Conservation (phyloP, 495 filamentous ascomycete genomes). For the Jackrogersella minutella region DNA sequence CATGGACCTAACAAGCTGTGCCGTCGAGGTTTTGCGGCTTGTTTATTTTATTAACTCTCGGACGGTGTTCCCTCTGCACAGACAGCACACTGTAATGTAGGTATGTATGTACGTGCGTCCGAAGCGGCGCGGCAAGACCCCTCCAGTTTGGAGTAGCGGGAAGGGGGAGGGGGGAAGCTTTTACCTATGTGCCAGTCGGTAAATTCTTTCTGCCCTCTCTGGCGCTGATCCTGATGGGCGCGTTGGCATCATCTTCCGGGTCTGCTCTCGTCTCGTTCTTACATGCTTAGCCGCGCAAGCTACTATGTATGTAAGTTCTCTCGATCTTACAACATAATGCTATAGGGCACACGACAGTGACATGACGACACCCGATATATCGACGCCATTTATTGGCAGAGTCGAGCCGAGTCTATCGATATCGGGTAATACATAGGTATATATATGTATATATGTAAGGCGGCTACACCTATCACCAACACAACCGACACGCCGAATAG, state of each 20-base stretch:
- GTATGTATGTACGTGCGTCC: constrained; percentile 11
- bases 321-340: constrained; percentile 10
- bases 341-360: constrained; percentile 23
- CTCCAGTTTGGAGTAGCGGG: constrained; percentile 9
- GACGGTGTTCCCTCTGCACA: constrained; percentile 1
- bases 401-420: constrained; percentile 2
- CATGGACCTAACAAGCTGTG: neutral
- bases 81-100: neutral
- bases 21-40: too few species aligned
- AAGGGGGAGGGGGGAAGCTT: constrained; percentile 1
- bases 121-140: constrained; percentile 2
- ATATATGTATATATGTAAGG: neutral
- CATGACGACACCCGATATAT: constrained; percentile 27
- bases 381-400: neutral
- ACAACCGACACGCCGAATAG: neutral
- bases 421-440: too few species aligned
- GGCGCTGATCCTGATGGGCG: constrained; percentile 5
- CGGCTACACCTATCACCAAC: neutral
- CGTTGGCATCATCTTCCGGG: neutral
- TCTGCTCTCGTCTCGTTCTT: neutral
- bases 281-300: constrained; percentile 23
- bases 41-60: neutral
- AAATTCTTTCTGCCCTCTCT: neutral
- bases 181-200: neutral
- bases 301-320: constrained; percentile 4